These are phyloP conservation scores for Luffa acutangula DNA, from an alignment of 306 rosid genomes.

Conservation along the genomic window DNA sequence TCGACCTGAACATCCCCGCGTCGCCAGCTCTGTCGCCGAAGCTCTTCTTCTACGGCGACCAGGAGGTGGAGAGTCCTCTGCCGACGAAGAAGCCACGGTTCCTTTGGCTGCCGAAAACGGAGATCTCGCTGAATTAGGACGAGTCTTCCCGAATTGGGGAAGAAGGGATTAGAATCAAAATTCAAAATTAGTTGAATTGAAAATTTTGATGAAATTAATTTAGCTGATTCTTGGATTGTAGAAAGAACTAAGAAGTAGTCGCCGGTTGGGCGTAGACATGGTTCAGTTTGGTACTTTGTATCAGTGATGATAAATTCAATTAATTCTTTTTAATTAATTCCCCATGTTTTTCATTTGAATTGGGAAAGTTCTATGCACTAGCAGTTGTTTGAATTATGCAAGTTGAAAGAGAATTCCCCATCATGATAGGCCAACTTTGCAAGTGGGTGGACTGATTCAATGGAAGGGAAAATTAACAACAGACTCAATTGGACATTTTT, in stretches of 20 bases:
- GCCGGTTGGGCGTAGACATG: not conserved
- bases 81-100: slow-evolving; percentile 57
- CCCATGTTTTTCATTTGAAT: not conserved
- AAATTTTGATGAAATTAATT: not conserved
- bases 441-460: not conserved
- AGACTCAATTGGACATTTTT: not conserved
- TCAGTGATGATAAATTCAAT: not conserved
- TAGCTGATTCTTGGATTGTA: not conserved
- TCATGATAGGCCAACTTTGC: not conserved
- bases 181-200: not conserved
- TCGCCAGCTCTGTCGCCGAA: slow-evolving; percentile 49
- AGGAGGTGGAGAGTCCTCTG: slow-evolving; percentile 84
- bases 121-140: not conserved
- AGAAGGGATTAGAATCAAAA: not conserved
- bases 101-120: slow-evolving; percentile 1
- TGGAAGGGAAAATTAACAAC: not conserved
- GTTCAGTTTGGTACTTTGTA: not conserved
- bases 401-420: not conserved
- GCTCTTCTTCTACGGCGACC: slow-evolving; percentile 26
- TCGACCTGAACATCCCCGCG: slow-evolving; percentile 82
- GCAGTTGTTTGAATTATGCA: not conserved
- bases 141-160: not conserved
- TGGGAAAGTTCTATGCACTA: not conserved
- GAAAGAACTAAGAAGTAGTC: not conserved
- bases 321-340: not conserved